phyloP scores from a whole-genome alignment of 1,284 basidiomycete species.

The Ceratobasidium sp. region DNA sequence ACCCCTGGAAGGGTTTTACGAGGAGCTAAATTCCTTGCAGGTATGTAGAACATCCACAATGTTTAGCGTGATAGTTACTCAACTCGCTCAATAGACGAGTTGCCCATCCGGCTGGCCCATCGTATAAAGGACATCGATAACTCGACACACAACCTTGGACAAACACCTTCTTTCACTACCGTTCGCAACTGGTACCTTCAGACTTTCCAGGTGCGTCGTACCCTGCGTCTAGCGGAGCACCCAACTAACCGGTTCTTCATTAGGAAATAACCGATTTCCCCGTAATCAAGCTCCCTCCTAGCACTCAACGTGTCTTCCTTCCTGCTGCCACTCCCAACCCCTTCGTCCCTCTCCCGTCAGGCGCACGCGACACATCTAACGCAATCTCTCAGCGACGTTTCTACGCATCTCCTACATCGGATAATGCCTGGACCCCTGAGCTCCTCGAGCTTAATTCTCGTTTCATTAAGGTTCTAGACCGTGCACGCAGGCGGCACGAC shows the following conservation, averaged over 20 bases:
- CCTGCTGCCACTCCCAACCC: constrained; percentile 35
- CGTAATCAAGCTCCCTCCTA: constrained; percentile 40
- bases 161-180: constrained; percentile 30
- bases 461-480: constrained; percentile 37
- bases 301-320: constrained; percentile 39
- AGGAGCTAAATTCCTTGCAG: constrained; percentile 40
- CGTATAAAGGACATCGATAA: constrained; percentile 43
- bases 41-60: neutral
- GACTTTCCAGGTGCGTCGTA: constrained; percentile 26
- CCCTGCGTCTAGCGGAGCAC: neutral
- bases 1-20: constrained; percentile 34
- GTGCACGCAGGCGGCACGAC: constrained; percentile 40
- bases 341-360: constrained; percentile 1
- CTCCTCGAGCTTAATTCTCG: constrained; percentile 40
- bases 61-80: neutral
- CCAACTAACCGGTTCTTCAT: neutral
- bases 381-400: constrained; percentile 31
- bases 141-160: constrained; percentile 30
- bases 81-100: constrained; percentile 18
- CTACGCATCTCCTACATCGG: constrained; percentile 28
- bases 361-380: neutral
- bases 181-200: constrained; percentile 42
- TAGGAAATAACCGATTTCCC: constrained; percentile 38
- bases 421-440: constrained; percentile 30
- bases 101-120: constrained; percentile 32